phyloP scores from a whole-genome alignment of 164 flowering plant species.

The Chimonanthus salicifolius region DNA sequence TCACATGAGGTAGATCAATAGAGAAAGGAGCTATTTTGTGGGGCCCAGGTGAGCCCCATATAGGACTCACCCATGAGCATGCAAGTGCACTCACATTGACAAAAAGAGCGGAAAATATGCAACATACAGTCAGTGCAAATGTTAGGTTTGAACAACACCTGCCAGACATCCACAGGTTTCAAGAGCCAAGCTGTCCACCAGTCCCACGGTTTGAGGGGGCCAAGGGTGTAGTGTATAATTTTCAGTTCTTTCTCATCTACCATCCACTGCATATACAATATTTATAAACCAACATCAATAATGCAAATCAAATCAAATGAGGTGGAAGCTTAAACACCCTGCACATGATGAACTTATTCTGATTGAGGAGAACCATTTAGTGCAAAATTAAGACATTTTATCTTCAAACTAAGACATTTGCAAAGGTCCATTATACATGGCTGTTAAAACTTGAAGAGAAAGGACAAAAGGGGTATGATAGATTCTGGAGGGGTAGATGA shows the following conservation, averaged over 20 bases:
- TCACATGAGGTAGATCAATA: too few species aligned
- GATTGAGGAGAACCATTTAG: too few species aligned
- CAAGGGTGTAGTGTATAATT: conserved; percentile 97
- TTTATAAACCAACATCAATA: conserved; percentile 6
- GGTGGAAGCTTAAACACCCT: too few species aligned
- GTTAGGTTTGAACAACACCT: conserved; percentile 38
- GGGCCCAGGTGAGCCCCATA: too few species aligned
- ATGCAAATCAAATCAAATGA: conserved; percentile 4
- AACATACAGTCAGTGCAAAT: not conserved
- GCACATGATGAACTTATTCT: too few species aligned
- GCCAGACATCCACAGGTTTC: conserved; percentile 98
- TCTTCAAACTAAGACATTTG: too few species aligned
- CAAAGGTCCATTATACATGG: too few species aligned
- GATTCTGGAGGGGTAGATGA: too few species aligned
- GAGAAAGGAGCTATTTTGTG: too few species aligned
- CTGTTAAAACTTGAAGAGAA: too few species aligned
- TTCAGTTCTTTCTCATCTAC: conserved; percentile 87
- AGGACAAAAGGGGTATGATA: too few species aligned
- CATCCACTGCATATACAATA: conserved; percentile 79
- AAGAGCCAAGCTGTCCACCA: conserved; percentile 99
- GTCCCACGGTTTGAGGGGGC: conserved; percentile 99
- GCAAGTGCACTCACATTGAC: conserved; percentile 2
- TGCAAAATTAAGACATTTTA: too few species aligned
- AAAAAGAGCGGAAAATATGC: not conserved
- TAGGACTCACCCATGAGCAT: not conserved